phyloP scores from a whole-genome alignment of 208 protist genomes.

The Crithidia expoeki region DNA sequence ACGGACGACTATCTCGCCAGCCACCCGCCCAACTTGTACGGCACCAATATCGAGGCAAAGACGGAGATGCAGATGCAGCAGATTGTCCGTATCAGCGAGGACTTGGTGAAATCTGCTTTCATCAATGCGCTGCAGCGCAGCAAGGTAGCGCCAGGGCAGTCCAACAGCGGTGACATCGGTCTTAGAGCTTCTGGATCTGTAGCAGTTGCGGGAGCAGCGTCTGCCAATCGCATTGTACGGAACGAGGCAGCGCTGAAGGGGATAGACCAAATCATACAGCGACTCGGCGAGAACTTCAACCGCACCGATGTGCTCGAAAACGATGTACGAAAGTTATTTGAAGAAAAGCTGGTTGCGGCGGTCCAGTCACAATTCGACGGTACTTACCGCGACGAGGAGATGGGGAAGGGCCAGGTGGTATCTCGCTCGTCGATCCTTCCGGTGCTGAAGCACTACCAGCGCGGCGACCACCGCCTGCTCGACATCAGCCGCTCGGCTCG shows the following conservation, averaged over 20 bases:
- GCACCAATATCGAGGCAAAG: constrained; percentile 50
- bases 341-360: constrained; percentile 37
- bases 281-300: constrained; percentile 86
- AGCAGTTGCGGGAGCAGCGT: too few species aligned
- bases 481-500: constrained; percentile 50
- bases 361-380: constrained; percentile 60
- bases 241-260: constrained; percentile 65
- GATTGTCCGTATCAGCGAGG: constrained; percentile 71
- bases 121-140: constrained; percentile 59
- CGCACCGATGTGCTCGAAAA: constrained; percentile 58
- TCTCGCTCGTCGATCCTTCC: constrained; percentile 27
- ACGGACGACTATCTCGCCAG: constrained; percentile 77
- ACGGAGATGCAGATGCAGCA: constrained; percentile 51
- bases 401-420: constrained; percentile 35
- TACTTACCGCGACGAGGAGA: constrained; percentile 68
- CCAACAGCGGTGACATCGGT: not conserved
- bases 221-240: constrained; percentile 43
- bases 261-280: constrained; percentile 66
- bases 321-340: constrained; percentile 66
- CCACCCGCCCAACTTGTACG: constrained; percentile 71
- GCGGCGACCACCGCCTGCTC: constrained; percentile 67
- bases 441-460: constrained; percentile 79
- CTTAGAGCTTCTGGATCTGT: too few species aligned
- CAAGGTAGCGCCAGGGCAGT: constrained; percentile 2
- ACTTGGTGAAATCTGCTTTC: constrained; percentile 71